Conservation (phyloP, 2,329 filamentous ascomycete genomes). For the Escovopsis sp. region DNA sequence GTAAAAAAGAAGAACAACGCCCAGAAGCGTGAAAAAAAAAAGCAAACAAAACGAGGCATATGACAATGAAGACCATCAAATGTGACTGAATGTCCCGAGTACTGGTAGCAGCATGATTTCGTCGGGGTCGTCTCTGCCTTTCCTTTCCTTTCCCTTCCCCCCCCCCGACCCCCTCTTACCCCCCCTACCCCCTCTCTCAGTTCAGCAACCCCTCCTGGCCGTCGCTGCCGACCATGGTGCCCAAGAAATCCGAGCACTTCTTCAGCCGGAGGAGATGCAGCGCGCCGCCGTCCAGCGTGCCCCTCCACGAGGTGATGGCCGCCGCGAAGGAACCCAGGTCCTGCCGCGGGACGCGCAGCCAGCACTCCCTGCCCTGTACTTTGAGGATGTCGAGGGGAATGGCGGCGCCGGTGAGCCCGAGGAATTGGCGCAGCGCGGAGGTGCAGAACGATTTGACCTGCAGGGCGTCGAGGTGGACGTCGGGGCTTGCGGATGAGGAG, state of each 20-base stretch:
- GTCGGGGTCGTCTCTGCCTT: too few relatives aligned
- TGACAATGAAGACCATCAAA: too few relatives aligned
- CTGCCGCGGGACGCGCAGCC: slow-evolving; percentile 48
- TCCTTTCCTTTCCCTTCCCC: too few relatives aligned
- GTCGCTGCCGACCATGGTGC: slow-evolving; percentile 37
- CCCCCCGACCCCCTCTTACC: too few relatives aligned
- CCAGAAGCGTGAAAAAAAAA: too few relatives aligned
- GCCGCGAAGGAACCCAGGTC: slow-evolving; percentile 48
- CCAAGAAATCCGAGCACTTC: slow-evolving; percentile 50
- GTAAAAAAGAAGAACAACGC: too few relatives aligned
- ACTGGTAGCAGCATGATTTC: too few relatives aligned
- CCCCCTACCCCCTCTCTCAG: not conserved
- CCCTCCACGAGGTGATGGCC: slow-evolving; percentile 51
- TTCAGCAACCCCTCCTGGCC: slow-evolving; percentile 32
- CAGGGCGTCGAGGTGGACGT: slow-evolving; percentile 39
- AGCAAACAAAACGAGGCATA: too few relatives aligned
- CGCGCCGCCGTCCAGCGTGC: slow-evolving; percentile 25
- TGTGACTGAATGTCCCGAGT: too few relatives aligned
- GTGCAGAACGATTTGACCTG: slow-evolving; percentile 49
- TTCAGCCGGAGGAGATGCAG: slow-evolving; percentile 38
- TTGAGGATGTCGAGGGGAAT: slow-evolving; percentile 59
- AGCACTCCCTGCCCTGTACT: slow-evolving; percentile 38
- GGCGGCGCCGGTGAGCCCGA: slow-evolving; percentile 52
- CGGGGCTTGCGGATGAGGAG: too few relatives aligned
- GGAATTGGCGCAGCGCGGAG: slow-evolving; percentile 49